Base-by-base conservation (phyloP, 768 basidiomycete species). In the Mycena amicta region DNA sequence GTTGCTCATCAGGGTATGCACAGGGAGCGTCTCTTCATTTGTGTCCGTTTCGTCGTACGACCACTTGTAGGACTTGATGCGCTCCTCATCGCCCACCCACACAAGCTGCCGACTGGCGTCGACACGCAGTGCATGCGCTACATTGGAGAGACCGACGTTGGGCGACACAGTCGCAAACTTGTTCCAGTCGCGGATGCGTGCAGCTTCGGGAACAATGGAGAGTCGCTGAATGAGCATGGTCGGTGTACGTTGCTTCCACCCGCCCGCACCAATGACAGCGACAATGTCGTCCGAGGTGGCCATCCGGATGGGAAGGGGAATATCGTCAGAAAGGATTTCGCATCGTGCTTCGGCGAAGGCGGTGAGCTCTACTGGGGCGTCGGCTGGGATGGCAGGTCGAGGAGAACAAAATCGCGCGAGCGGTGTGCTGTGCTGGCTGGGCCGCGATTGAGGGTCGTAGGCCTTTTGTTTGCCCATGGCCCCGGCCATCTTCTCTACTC, bases 1-100 rank as follows among this genome's bases (percentile, higher is more conserved):
- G 27, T 30, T 15, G 4, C 64, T 64, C 2, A 27, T 5, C 25
- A 74, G 59, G 2, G 70, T 73, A 43, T 75, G 73, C 0, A 66
- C 65, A 12, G 61, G 62, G 4, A 64, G 30, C 2, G 23, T 8
- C 1, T 28, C 4, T 18, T 45, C 50, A 3, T 52, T 18, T 25
- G 27, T 26, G 25, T 46, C 56, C 3, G 13, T 33, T 1, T 46
- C 20, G n/a, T 18, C 45, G 29, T 57, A 40, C 3, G 18, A 57
- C 64, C 64, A 65, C 3, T 50, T 43, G 27, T 53, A 65, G 3
- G 63, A 65, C 28, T 65, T 65, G n/a, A 56, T 41, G 12, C 60
- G 60, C 26, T 20, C 29, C 22, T 15, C 15, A 25, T 62, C 63
- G 16, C 49, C 63, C n/a, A 58, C 51, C 33, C 61, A 65, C 5